Base-by-base conservation (phyloP, 345 rosid genomes). In the Acer negundo region DNA sequence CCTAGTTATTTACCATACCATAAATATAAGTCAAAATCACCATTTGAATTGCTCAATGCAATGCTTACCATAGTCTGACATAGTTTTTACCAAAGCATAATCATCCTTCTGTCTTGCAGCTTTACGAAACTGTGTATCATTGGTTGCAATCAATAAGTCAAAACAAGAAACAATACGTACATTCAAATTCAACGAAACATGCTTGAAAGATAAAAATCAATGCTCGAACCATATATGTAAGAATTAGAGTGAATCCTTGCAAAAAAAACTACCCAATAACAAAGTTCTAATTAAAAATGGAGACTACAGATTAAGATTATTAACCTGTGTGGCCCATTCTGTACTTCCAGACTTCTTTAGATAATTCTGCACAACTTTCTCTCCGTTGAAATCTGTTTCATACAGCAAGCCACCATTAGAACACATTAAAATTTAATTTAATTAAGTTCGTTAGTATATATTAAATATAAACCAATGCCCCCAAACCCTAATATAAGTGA, bases 291-390 rank as follows among this genome's bases (percentile, higher is more conserved):
- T 10, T 15, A 10, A 38, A 42, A 59, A 20, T 6, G 19, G 13
- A 23, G 15, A 15, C 38, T 13, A n/a, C 1, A 51, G 23, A 64
- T 28, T 28, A 22, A 31, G 70, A 51, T 75, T 61, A 53, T 75
- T 75, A 66, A 95, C 99, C 97, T 85, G 94, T 81, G 80, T 89
- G 0, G 94, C 97, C 99, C 99, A 95, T 79, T 90, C 99, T 72
- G 81, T 87, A 75, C 97, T 93, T 5, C 97, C 96, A 3, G 94
- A 91, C 85, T 95, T 90, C 51, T 82, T 77, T 24, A 95, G 87
- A 87, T 95, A 92, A 84, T 92, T 95, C 84, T 91, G 97, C 58
- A 95, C 97, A 44, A 95, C 92, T 77, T 89, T 80, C 70, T 85
- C 92, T 42, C 98, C 99, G 0, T 95, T 93, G 82, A 95, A 95